Evolutionary conservation across 306 rosid genomes (phyloP), one percentile per base, ranked within the genome.

Genomic region (Prunus kanzakura): DNA sequence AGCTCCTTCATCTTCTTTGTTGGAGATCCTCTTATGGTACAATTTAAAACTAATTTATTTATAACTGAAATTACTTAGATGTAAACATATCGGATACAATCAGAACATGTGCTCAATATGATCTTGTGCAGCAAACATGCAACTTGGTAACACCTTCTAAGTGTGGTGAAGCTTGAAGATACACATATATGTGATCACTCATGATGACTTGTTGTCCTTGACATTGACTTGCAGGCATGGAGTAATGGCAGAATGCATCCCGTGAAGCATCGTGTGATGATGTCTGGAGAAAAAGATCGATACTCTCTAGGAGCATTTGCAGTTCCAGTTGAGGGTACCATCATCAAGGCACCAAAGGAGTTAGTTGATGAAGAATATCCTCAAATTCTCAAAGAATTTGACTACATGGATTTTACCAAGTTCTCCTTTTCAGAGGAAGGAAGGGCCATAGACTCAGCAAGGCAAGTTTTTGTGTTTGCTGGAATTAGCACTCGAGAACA

Each of bases 21-120:
- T 64, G 68, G 51, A 51, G 82, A 79, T 64, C 3, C 41, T 15
- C 82, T 79, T 13, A 72, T 72, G 82, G 78, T 79, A 72, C 19
- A 32, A 23, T 2, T 2, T n/a, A 8, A 46, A 57, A 14, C 9
- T 69, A 6, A 29, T 49, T 46, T 7, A 4, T 11, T 0, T 4
- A 32, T 32, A 30, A 51, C 49, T 51, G 15, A 18, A 29, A 29
- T 32, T 32, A 4, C 38, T 32, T 32, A 32, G 38, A 32, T 4
- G 38, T 32, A 32, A 32, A 32, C 38, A 32, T 32, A 32, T 32
- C 38, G 4, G 38, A 32, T 51, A 51, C n/a, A 16, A 51, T 51
- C 18, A 51, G 56, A 51, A 18, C 20, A 15, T 51, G 56, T 51
- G 19, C 16, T 14, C 18, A 18, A 51, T 4, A 51, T 12, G 11